Evolutionary conservation across 768 basidiomycete genomes (phyloP).

Genomic region (Dendrothele bispora): DNA sequence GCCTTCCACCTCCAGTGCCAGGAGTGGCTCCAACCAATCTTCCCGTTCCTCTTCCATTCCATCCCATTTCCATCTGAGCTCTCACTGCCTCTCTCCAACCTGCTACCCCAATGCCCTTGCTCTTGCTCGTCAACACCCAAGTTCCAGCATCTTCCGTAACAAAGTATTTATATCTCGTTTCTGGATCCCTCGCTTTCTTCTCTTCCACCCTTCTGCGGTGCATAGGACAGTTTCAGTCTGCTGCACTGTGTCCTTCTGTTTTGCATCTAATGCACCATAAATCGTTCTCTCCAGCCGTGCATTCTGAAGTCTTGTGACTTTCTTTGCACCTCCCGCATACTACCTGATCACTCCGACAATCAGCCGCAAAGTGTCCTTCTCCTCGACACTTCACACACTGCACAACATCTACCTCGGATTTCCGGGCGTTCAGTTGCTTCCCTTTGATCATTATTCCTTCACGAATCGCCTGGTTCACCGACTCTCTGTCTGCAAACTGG

Average conservation of each 20-base stretch:
- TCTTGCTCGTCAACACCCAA: background rate
- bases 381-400: too few relatives aligned
- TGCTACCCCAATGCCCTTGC: background rate
- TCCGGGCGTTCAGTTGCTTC: too few relatives aligned
- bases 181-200: background rate
- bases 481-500: too few relatives aligned
- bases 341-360: too few relatives aligned
- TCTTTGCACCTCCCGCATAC: too few relatives aligned
- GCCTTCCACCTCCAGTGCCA: background rate
- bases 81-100: background rate
- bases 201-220: background rate
- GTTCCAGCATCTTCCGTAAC: slow-evolving; percentile 1
- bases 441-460: too few relatives aligned
- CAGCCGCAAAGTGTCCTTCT: too few relatives aligned
- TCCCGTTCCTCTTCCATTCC: background rate
- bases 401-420: too few relatives aligned
- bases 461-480: too few relatives aligned
- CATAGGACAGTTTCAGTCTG: background rate
- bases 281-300: too few relatives aligned
- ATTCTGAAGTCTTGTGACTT: too few relatives aligned
- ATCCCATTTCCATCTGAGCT: background rate
- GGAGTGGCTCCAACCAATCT: background rate
- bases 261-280: slow-evolving; percentile 6
- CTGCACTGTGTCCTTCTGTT: slow-evolving; percentile 2
- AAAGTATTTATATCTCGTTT: background rate